Evolutionary conservation across 805 yeast genomes (phyloP).

Genomic region (Starmerella apicola): DNA sequence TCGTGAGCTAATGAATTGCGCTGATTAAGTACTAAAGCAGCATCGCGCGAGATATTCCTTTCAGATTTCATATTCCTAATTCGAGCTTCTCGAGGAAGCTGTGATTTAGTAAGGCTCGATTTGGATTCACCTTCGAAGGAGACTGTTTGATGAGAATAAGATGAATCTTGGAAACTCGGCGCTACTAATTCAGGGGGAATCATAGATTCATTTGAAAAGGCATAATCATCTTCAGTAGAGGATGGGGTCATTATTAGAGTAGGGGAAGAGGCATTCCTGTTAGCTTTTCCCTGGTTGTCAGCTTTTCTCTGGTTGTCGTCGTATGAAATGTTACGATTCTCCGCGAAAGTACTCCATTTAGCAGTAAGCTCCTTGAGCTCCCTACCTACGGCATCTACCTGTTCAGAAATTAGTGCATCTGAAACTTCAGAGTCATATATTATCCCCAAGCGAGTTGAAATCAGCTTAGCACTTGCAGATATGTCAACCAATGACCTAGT

Average conservation of each 20-base stretch:
- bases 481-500: slow-evolving; percentile 3
- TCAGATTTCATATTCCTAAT: slow-evolving; percentile 6
- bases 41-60: not conserved
- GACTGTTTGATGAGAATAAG: not conserved
- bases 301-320: not conserved
- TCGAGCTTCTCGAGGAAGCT: slow-evolving; percentile 14
- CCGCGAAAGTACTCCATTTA: not conserved
- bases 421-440: slow-evolving; percentile 7
- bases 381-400: slow-evolving; percentile 6
- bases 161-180: not conserved
- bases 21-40: not conserved
- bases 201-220: not conserved
- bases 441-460: slow-evolving; percentile 19
- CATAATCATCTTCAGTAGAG: not conserved
- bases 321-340: not conserved
- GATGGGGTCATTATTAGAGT: slow-evolving; percentile 11
- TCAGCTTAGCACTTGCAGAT: slow-evolving; percentile 14
- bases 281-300: not conserved
- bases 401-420: slow-evolving; percentile 6
- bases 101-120: not conserved
- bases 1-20: slow-evolving; percentile 7
- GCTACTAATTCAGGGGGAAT: slow-evolving; percentile 7
- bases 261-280: slow-evolving; percentile 3
- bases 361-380: slow-evolving; percentile 12
- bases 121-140: slow-evolving; percentile 13